Evolutionary conservation across 2,329 filamentous ascomycete species (phyloP).

Genomic region (Cercospora zeina): DNA sequence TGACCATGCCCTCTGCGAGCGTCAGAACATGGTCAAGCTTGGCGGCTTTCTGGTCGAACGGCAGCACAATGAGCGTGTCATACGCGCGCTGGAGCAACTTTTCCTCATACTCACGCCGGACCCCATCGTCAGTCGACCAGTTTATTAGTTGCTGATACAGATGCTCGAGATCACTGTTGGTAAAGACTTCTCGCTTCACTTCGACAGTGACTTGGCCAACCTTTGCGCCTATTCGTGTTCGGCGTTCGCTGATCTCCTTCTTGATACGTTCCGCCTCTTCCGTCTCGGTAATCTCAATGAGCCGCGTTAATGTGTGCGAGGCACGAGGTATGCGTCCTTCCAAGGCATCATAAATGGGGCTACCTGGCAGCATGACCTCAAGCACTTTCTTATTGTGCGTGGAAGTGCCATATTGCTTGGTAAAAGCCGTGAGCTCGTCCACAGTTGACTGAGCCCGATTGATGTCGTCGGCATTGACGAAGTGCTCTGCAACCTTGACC

Average conservation of each 20-base stretch:
- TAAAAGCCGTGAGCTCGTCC: conserved; percentile 76
- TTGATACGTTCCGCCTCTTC: conserved; percentile 91
- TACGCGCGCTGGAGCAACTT: conserved; percentile 81
- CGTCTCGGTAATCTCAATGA: conserved; percentile 79
- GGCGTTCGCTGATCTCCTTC: conserved; percentile 80
- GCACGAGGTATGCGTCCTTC: conserved; percentile 83
- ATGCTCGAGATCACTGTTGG: conserved; percentile 72
- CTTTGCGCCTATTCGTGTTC: conserved; percentile 81
- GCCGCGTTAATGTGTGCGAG: conserved; percentile 73
- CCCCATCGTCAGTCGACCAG: conserved; percentile 84
- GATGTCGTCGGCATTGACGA: conserved; percentile 63
- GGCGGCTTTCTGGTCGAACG: conserved; percentile 64
- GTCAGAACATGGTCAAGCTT: conserved; percentile 74
- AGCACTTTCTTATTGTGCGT: conserved; percentile 75
- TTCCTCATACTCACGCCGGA: conserved; percentile 83
- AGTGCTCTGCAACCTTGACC: conserved; percentile 72
- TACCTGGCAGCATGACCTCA: conserved; percentile 73
- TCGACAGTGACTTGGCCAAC: conserved; percentile 80
- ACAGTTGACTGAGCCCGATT: conserved; percentile 64
- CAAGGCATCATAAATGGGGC: conserved; percentile 75
- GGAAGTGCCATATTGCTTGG: conserved; percentile 69
- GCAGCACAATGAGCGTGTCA: conserved; percentile 71
- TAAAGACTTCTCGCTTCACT: conserved; percentile 82
- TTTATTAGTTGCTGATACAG: conserved; percentile 83
- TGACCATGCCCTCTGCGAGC: conserved; percentile 87